Evolutionary conservation across 352 stramenopile species (phyloP), one percentile per base, ranked within the genome.

Genomic region (Hyphochytrium catenoides): DNA sequence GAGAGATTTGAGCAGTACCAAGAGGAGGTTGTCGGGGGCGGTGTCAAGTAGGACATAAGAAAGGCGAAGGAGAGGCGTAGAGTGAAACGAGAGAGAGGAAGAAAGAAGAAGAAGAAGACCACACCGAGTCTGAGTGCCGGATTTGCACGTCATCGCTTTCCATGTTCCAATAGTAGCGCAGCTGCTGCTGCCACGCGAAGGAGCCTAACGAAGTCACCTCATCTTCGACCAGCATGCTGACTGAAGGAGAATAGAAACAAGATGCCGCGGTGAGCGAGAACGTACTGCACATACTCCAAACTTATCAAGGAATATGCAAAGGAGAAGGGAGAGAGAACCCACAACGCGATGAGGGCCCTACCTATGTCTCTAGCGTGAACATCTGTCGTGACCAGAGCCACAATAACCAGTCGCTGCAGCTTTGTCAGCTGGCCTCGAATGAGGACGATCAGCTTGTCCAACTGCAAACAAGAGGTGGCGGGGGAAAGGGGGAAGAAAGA

Each of bases 161-260:
- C 0, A 54, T 47, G 31, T 91, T 74, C 78, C 77, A 92, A 48
- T 93, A 93, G 48, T 92, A 93, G 1, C 78, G 68, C 21, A 93
- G 54, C 41, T 95, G 83, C 45, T 90, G 74, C 51, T 89, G 71
- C 83, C 83, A 95, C 26, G 83, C 83, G 39, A 94, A 95, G 33
- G 93, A 84, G 12, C 60, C 54, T 3, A 82, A 51, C 0, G 56
- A 49, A 12, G 66, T 56, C 3, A 79, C 65, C 30, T 59, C 59
- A 14, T 75, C 61, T 8, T 57, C 56, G 56, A 54, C 74, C 8
- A 84, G 33, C 34, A 49, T 56, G 36, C 77, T 65, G 5, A 82
- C 58, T 48, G n/a, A n/a, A n/a, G n/a, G n/a, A n/a, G 33, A n/a
- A n/a, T n/a, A n/a, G n/a, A n/a, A n/a, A n/a, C n/a, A n/a, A n/a